These are phyloP conservation scores for Prunus salicina DNA, from an alignment of 306 rosid species.

Conservation along the genomic window DNA sequence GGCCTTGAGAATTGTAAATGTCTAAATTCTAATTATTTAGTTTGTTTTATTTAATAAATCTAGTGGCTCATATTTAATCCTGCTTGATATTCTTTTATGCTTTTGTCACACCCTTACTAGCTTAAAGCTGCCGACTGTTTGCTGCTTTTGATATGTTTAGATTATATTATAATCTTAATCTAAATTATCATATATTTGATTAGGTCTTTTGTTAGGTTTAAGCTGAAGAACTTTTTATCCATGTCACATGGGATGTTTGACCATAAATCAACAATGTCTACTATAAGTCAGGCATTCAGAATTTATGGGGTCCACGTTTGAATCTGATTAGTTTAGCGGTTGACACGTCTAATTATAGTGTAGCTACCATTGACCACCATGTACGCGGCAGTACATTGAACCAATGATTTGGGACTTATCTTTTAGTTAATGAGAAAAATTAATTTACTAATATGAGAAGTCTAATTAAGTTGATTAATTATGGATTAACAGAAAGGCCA, in stretches of 20 bases:
- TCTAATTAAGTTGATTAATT: not conserved
- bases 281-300: not conserved
- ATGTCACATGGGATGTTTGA: constrained; percentile 30
- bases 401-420: no score
- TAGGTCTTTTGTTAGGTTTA: not conserved
- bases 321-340: not conserved
- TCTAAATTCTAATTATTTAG: constrained; percentile 1
- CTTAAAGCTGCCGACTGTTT: not conserved
- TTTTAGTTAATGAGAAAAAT: no score
- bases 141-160: not conserved
- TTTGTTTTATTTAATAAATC: constrained; percentile 18
- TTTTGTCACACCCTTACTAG: not conserved
- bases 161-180: not conserved
- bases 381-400: not conserved
- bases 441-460: no score
- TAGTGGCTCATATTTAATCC: not conserved
- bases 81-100: not conserved
- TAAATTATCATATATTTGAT: not conserved
- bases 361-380: not conserved
- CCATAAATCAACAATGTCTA: not conserved
- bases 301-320: not conserved
- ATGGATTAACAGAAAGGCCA: not conserved
- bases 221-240: not conserved
- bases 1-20: constrained; percentile 47
- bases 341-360: not conserved